Evolutionary conservation across 805 yeast species (phyloP).

Genomic region (Vanderwaltozyma tropicalis): DNA sequence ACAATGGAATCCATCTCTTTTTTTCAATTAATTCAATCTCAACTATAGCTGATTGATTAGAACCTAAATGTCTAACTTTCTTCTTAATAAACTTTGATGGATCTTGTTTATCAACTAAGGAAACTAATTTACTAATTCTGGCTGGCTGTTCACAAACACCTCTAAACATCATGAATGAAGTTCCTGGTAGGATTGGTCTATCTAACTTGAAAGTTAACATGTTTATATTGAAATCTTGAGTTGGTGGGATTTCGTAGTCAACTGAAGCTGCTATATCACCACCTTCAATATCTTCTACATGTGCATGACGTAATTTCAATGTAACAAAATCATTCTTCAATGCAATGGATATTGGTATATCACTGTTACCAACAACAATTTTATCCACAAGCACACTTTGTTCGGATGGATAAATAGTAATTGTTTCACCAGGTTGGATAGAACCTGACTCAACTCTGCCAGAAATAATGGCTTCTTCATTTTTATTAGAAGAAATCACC

Average conservation of each 20-base stretch:
- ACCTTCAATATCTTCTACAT: constrained; percentile 39
- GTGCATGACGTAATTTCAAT: constrained; percentile 30
- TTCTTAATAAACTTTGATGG: constrained; percentile 79
- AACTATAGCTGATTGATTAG: constrained; percentile 92
- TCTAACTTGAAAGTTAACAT: constrained; percentile 53
- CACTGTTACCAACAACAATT: constrained; percentile 18
- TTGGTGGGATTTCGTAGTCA: constrained; percentile 37
- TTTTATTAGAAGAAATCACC: constrained; percentile 40
- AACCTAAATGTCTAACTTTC: constrained; percentile 88
- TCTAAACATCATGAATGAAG: constrained; percentile 67
- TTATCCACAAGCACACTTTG: constrained; percentile 32
- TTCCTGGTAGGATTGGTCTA: constrained; percentile 70
- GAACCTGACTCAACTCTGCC: constrained; percentile 65
- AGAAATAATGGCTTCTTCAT: constrained; percentile 39
- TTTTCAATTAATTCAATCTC: constrained; percentile 94
- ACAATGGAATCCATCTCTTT: constrained; percentile 84
- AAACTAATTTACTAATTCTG: constrained; percentile 40
- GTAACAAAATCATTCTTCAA: constrained; percentile 47
- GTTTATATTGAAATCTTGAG: constrained; percentile 43
- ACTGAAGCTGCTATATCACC: constrained; percentile 57
- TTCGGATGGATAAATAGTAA: constrained; percentile 45
- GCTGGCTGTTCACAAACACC: constrained; percentile 69
- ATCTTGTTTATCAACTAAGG: constrained; percentile 63
- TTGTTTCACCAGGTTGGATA: constrained; percentile 60
- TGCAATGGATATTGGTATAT: constrained; percentile 27